phyloP scores from a whole-genome alignment of 495 filamentous ascomycete genomes.

The Xylaria telfairii region DNA sequence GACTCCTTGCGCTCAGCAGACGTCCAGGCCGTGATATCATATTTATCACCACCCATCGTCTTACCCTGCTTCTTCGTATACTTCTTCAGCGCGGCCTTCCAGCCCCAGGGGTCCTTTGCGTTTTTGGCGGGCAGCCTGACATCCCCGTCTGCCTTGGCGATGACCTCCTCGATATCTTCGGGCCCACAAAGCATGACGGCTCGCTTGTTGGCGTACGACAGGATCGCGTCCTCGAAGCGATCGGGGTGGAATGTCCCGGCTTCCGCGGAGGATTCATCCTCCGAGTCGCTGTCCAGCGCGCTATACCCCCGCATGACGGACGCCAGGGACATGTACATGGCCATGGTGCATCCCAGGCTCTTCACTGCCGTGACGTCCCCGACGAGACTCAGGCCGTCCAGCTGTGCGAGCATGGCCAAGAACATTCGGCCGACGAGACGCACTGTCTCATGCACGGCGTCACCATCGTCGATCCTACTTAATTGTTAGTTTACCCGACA shows the following conservation, averaged over 20 bases:
- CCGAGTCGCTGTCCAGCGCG: constrained; percentile 1
- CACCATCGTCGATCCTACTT: constrained; percentile 38
- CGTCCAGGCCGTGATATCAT: constrained; percentile 46
- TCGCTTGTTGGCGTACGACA: constrained; percentile 38
- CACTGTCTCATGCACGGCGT: constrained; percentile 25
- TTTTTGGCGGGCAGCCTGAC: constrained; percentile 34
- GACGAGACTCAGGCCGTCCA: constrained; percentile 38
- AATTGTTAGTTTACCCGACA: neutral
- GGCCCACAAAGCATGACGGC: constrained; percentile 38
- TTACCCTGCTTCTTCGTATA: constrained; percentile 19
- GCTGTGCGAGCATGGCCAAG: constrained; percentile 43
- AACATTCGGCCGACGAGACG: constrained; percentile 45
- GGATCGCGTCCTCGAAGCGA: constrained; percentile 34
- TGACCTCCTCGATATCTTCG: constrained; percentile 34
- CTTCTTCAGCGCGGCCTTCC: constrained; percentile 26
- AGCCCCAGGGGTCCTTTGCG: constrained; percentile 37
- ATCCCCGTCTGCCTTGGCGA: constrained; percentile 24
- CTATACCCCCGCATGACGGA: neutral
- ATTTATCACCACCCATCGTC: constrained; percentile 42
- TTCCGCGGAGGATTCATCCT: neutral
- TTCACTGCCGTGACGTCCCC: constrained; percentile 36
- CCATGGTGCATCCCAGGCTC: constrained; percentile 45
- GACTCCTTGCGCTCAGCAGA: constrained; percentile 36
- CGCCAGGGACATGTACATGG: constrained; percentile 36
- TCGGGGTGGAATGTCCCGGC: constrained; percentile 29